Evolutionary conservation across 208 protist species (phyloP).

Genomic region (Crithidia mellificae): DNA sequence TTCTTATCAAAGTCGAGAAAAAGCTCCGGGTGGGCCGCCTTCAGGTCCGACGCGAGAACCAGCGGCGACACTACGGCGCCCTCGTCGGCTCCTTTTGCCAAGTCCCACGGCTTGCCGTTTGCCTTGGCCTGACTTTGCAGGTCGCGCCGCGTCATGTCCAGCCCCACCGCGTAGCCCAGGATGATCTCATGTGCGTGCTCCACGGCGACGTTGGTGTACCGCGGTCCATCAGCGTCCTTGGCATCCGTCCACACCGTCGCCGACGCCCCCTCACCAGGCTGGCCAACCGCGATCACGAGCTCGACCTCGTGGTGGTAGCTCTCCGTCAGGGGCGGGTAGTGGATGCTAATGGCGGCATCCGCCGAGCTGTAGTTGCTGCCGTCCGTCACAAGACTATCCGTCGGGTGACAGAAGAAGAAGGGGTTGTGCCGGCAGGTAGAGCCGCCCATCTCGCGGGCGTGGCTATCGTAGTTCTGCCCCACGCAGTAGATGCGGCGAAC

Average conservation of each 20-base stretch:
- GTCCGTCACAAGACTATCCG: conserved; percentile 53
- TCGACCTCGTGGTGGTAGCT: conserved; percentile 88
- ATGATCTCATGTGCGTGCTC: conserved; percentile 61
- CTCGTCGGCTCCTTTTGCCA: conserved; percentile 86
- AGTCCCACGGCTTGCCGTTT: conserved; percentile 78
- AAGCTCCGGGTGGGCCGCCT: conserved; percentile 34
- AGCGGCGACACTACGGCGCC: conserved; percentile 58
- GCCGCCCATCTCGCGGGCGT: conserved; percentile 78
- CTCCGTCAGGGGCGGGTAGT: conserved; percentile 63
- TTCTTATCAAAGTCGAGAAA: conserved; percentile 36
- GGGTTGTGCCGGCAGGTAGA: conserved; percentile 46
- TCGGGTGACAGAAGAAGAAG: conserved; percentile 85
- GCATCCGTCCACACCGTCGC: conserved; percentile 1
- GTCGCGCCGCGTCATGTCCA: conserved; percentile 91
- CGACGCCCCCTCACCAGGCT: neutral
- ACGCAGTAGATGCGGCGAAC: conserved; percentile 78
- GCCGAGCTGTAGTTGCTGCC: conserved; percentile 24
- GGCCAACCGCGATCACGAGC: conserved; percentile 75
- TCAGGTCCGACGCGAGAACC: conserved; percentile 41
- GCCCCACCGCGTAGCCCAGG: conserved; percentile 75
- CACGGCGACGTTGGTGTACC: conserved; percentile 42
- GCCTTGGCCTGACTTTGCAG: conserved; percentile 74
- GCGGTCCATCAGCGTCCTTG: conserved; percentile 11
- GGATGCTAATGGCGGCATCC: conserved; percentile 37
- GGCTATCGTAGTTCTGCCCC: conserved; percentile 75